Evolutionary conservation across 805 yeast species (phyloP), one percentile per base, ranked within the genome.

Genomic region (Cyberlindnera lachancei): DNA sequence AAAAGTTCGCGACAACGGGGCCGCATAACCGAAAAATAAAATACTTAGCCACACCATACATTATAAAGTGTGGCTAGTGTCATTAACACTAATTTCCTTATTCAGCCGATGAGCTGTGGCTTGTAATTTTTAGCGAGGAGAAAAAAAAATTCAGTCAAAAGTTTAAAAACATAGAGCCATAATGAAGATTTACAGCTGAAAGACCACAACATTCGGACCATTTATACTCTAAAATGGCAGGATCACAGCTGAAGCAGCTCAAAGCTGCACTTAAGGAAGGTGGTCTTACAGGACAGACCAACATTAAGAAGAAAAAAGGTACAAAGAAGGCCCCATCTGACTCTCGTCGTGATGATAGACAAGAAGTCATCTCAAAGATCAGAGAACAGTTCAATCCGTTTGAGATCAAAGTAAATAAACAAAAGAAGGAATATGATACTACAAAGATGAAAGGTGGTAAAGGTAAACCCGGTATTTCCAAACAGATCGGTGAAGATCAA

Each of bases 331-430:
- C 64, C 23, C 77, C 86, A 18, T 67, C 74, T 24, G 85, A 79
- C 43, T 70, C 78, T 31, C 73, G 83, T 49, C 67, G 82, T 47
- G 81, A 81, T 45, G 90, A 82, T 48, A 75, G 70, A 39, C 72
- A 70, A 28, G 57, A 65, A 27, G 64, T 71, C 9, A 62, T 85
- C 12, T 54, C 59, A 7, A 66, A 68, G 31, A 83, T 90, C 40
- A 70, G 97, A 49, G 76, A 73, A 31, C 81, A 88, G 46, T 87
- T 88, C 66, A 90, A 85, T 57, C 92, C 94, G 13, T 92, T 92
- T 58, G 97, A 88, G 48, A 67, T 75, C 26, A 82, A 85, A 46
- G 66, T 73, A 29, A 79, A 78, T 38, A 68, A 79, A 40, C 70
- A 70, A 35, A 88, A 88, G 52, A 87, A 86, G 52, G 62, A 75